Percentiles rank a stretch among this genome's conserved stretches.
phyloP scores from a whole-genome alignment of 805 yeast genomes.

The Priceomyces fermenticarens region DNA sequence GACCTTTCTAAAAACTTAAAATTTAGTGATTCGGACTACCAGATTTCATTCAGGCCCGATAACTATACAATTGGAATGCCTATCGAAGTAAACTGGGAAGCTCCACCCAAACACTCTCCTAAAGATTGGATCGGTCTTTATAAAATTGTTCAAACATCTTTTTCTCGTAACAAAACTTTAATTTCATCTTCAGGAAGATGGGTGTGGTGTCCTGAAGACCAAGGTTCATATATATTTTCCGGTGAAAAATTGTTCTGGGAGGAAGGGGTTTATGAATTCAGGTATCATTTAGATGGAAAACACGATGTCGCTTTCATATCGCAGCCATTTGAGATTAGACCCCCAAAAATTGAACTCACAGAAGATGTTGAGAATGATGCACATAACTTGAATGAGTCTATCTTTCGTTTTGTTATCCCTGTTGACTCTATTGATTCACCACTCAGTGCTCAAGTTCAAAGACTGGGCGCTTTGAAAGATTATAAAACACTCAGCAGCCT shows the following conservation, averaged over 20 bases:
- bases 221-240: conserved; percentile 50
- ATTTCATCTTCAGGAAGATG: conserved; percentile 68
- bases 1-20: conserved; percentile 39
- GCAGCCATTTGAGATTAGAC: conserved; percentile 59
- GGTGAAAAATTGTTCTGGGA: conserved; percentile 55
- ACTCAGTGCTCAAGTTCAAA: conserved; percentile 23
- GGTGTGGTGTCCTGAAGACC: conserved; percentile 40
- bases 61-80: conserved; percentile 46
- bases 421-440: conserved; percentile 22
- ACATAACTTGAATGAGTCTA: conserved; percentile 22
- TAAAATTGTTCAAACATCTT: conserved; percentile 56
- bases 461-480: conserved; percentile 24
- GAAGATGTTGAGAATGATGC: conserved; percentile 32
- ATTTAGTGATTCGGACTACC: conserved; percentile 36
- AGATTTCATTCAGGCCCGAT: conserved; percentile 16
- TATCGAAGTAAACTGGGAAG: conserved; percentile 51
- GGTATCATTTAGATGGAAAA: conserved; percentile 64
- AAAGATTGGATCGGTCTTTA: conserved; percentile 80
- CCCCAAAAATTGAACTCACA: conserved; percentile 38
- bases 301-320: conserved; percentile 70
- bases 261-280: conserved; percentile 68
- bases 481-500: conserved; percentile 25
- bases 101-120: conserved; percentile 46
- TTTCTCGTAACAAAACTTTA: conserved; percentile 52
- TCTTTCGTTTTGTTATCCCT: conserved; percentile 30